Conservation (phyloP, 305 asterid genomes). For the Plantago lanceolata region DNA sequence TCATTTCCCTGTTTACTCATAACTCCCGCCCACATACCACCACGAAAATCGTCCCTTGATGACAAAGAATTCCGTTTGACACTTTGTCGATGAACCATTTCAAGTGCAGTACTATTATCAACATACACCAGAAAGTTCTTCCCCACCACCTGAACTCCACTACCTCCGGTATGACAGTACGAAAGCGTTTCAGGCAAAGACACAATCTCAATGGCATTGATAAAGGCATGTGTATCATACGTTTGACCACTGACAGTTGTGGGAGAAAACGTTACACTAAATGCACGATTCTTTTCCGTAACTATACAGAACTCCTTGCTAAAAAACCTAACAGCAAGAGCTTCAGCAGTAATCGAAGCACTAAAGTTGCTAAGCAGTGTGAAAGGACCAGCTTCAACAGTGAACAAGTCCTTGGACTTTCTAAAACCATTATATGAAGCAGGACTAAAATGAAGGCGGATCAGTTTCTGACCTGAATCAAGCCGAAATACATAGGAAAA, state of each 20-base stretch:
- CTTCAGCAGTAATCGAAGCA: slow-evolving; percentile 36
- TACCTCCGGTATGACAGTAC: slow-evolving; percentile 34
- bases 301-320: slow-evolving; percentile 34
- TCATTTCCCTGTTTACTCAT: not conserved
- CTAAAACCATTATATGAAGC: slow-evolving; percentile 29
- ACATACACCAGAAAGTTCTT: slow-evolving; percentile 27
- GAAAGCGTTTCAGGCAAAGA: slow-evolving; percentile 30
- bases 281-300: slow-evolving; percentile 20
- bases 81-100: slow-evolving; percentile 30
- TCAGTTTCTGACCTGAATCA: slow-evolving; percentile 46
- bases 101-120: slow-evolving; percentile 40
- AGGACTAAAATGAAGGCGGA: slow-evolving; percentile 50
- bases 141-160: slow-evolving; percentile 35
- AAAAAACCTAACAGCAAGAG: slow-evolving; percentile 28
- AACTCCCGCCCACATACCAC: slow-evolving; percentile 25
- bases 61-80: slow-evolving; percentile 23
- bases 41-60: slow-evolving; percentile 21
- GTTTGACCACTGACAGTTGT: slow-evolving; percentile 14
- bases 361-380: slow-evolving; percentile 42
- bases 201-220: slow-evolving; percentile 47
- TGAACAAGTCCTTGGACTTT: slow-evolving; percentile 27
- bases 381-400: slow-evolving; percentile 43
- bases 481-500: slow-evolving; percentile 40
- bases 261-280: slow-evolving; percentile 26
- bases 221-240: slow-evolving; percentile 28